Percentiles rank a stretch among this genome's conserved stretches.
phyloP scores from a whole-genome alignment of 1,284 basidiomycete genomes.

The Apiotrichum laibachii region DNA sequence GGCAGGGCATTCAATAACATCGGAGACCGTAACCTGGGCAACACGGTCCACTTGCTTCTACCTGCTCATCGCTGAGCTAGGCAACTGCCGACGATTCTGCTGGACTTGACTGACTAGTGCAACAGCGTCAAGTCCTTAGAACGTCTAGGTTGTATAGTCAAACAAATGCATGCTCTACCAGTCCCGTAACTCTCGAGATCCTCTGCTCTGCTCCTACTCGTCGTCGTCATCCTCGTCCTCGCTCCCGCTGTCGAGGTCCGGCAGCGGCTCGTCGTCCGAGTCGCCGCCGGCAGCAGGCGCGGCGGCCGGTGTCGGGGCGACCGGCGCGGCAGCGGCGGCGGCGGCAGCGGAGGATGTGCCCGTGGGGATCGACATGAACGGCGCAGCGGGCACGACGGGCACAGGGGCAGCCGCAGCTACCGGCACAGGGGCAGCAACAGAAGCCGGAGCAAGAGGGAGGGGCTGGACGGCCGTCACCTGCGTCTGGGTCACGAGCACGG shows the following conservation, averaged over 20 bases:
- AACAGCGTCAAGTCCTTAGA: too few relatives aligned
- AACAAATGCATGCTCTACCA: neutral
- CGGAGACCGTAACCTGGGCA: too few relatives aligned
- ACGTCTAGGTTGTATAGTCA: too few relatives aligned
- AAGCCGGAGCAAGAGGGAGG: neutral
- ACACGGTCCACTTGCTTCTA: too few relatives aligned
- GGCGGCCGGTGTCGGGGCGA: neutral
- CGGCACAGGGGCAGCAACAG: neutral
- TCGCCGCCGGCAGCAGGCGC: slow-evolving; percentile 5
- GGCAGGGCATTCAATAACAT: too few relatives aligned
- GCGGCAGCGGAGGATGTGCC: neutral
- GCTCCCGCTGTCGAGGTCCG: slow-evolving; percentile 50
- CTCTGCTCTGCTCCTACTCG: slow-evolving; percentile 21
- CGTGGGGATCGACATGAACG: slow-evolving; percentile 18
- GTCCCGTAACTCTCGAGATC: neutral
- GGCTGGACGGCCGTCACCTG: neutral
- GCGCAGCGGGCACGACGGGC: slow-evolving; percentile 1
- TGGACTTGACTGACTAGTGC: too few relatives aligned
- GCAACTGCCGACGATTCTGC: too few relatives aligned
- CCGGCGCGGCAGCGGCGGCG: neutral
- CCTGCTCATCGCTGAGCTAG: too few relatives aligned
- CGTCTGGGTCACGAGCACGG: neutral
- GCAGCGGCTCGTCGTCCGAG: slow-evolving; percentile 58
- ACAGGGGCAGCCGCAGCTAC: neutral
- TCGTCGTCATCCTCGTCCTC: slow-evolving; percentile 51